Percentiles rank a stretch among this genome's conserved stretches.
These are phyloP conservation scores for Kewa caespitosa DNA, from an alignment of 179 eudicot genomes.

Conservation along the genomic window DNA sequence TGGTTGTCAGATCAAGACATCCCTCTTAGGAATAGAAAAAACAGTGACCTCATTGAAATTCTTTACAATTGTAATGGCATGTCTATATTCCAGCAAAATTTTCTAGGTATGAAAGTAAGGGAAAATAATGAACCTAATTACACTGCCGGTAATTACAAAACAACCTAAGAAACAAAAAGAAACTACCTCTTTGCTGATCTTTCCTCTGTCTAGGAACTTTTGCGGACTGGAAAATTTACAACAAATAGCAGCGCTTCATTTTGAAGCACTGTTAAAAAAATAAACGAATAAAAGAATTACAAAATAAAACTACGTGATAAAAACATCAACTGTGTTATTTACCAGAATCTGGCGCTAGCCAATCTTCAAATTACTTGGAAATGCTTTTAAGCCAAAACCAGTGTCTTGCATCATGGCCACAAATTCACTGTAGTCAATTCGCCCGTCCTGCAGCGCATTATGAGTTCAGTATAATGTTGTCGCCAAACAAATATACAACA, in stretches of 20 bases:
- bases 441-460: slow-evolving; percentile 39
- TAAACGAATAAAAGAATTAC: slow-evolving; percentile 1
- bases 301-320: not conserved
- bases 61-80: slow-evolving; percentile 8
- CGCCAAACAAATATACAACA: not conserved
- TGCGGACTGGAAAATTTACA: slow-evolving; percentile 32
- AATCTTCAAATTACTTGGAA: slow-evolving; percentile 18
- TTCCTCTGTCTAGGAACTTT: slow-evolving; percentile 16
- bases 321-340: slow-evolving; percentile 3
- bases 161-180: slow-evolving; percentile 4
- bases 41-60: not conserved
- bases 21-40: not conserved
- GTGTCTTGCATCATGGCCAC: slow-evolving; percentile 49
- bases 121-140: slow-evolving; percentile 13
- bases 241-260: slow-evolving; percentile 2
- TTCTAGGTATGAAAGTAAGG: not conserved
- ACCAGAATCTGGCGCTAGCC: slow-evolving; percentile 19
- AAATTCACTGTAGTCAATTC: slow-evolving; percentile 48
- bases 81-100: not conserved
- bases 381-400: slow-evolving; percentile 24
- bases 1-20: not conserved
- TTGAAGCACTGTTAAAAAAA: slow-evolving; percentile 8
- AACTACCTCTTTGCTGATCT: slow-evolving; percentile 13
- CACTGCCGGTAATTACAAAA: slow-evolving; percentile 24
- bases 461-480: not conserved